phyloP scores from a whole-genome alignment of 1,284 basidiomycete genomes.

The Neolentinus lepideus region DNA sequence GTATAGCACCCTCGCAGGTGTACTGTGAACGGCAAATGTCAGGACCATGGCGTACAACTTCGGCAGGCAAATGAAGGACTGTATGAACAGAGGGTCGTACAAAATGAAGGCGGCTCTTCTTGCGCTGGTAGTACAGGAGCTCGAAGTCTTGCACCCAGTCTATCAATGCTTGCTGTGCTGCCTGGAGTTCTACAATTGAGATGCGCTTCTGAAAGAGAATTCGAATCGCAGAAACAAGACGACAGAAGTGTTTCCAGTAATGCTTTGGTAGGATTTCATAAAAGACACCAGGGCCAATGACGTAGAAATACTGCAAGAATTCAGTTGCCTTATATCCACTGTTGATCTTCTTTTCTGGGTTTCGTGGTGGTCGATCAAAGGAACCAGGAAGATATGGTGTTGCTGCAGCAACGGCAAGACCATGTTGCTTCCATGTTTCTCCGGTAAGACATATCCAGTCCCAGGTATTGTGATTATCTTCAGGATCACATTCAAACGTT shows the following conservation, averaged over 20 bases:
- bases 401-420: slow-evolving; percentile 11
- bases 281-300: slow-evolving; percentile 15
- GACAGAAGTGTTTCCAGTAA: slow-evolving; percentile 17
- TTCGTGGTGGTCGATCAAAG: slow-evolving; percentile 20
- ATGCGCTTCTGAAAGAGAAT: slow-evolving; percentile 11
- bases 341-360: slow-evolving; percentile 21
- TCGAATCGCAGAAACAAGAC: slow-evolving; percentile 12
- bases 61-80: slow-evolving; percentile 11
- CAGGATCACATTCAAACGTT: slow-evolving; percentile 8
- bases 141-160: slow-evolving; percentile 15
- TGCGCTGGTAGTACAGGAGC: slow-evolving; percentile 14
- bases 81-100: slow-evolving; percentile 16
- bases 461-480: slow-evolving; percentile 10
- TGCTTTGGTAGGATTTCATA: slow-evolving; percentile 5
- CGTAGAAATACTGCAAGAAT: slow-evolving; percentile 15
- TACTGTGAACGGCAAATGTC: slow-evolving; percentile 14
- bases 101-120: slow-evolving; percentile 17
- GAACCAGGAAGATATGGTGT: slow-evolving; percentile 17
- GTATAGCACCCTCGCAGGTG: slow-evolving; percentile 18
- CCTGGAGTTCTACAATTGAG: slow-evolving; percentile 1
- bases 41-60: slow-evolving; percentile 14
- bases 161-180: slow-evolving; percentile 6
- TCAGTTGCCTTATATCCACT: slow-evolving; percentile 26
- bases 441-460: slow-evolving; percentile 10
- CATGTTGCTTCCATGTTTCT: slow-evolving; percentile 11